phyloP scores from a whole-genome alignment of 257 asterid genomes.

The Coffea eugenioides region DNA sequence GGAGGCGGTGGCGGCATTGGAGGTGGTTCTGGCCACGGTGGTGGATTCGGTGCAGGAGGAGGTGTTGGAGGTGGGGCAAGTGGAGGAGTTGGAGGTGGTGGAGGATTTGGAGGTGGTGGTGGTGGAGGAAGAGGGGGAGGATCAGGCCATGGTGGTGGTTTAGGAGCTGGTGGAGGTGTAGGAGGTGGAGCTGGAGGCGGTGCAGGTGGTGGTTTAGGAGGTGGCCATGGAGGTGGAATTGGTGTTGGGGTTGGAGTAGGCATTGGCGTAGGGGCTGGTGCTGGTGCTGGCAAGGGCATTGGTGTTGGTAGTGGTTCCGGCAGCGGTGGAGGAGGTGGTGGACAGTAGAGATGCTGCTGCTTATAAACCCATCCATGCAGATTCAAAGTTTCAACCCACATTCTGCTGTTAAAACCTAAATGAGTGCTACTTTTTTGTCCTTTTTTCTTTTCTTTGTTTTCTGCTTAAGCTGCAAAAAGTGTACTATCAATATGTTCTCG shows the following conservation, averaged over 20 bases:
- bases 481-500: too few relatives aligned
- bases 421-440: too few relatives aligned
- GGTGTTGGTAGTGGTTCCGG: too few relatives aligned
- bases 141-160: constrained; percentile 5
- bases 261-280: constrained; percentile 2
- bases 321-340: constrained; percentile 9
- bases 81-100: constrained; percentile 13
- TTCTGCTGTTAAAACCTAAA: neutral
- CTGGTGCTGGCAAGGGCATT: constrained; percentile 6
- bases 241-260: too few relatives aligned
- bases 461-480: neutral
- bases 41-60: constrained; percentile 8
- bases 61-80: neutral
- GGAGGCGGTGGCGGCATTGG: neutral
- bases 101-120: constrained; percentile 15
- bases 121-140: constrained; percentile 18
- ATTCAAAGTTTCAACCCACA: neutral
- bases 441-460: too few relatives aligned
- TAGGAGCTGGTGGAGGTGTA: neutral
- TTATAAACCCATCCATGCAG: neutral
- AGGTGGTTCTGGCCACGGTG: constrained; percentile 7
- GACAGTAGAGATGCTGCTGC: neutral
- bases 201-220: neutral
- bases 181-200: constrained; percentile 5
- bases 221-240: neutral